These are phyloP conservation scores for Wickerhamomyces sp. DNA, from an alignment of 1,139 yeast species.

Conservation along the genomic window DNA sequence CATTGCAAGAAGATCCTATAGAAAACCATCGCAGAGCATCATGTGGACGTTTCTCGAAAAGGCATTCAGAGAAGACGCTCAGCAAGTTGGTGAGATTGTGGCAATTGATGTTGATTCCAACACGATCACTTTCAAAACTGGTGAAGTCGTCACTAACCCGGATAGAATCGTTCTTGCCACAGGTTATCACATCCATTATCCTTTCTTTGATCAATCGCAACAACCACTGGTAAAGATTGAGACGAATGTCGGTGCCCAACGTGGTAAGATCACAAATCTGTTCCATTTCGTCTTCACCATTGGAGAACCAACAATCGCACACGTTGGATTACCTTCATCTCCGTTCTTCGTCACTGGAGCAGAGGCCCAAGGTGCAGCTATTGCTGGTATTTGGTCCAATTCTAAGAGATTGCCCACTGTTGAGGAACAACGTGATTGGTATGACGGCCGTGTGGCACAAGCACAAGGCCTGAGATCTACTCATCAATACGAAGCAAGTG, in stretches of 20 bases:
- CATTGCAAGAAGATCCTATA: conserved; percentile 24
- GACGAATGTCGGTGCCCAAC: not conserved
- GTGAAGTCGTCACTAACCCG: conserved; percentile 10
- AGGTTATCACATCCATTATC: conserved; percentile 36
- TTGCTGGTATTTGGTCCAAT: conserved; percentile 21
- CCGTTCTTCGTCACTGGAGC: conserved; percentile 26
- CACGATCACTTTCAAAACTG: conserved; percentile 20
- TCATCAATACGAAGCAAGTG: conserved; percentile 2
- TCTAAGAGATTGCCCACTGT: not conserved
- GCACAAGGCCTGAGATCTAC: not conserved
- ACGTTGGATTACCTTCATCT: conserved; percentile 35
- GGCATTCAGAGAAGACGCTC: conserved; percentile 18
- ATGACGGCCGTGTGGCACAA: not conserved
- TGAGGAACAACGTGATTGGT: conserved; percentile 3
- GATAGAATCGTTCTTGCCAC: conserved; percentile 35
- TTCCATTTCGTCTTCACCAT: conserved; percentile 34
- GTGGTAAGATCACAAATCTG: conserved; percentile 10
- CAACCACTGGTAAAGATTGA: not conserved
- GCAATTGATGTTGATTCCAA: conserved; percentile 17
- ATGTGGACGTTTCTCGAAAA: conserved; percentile 1
- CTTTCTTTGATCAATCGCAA: conserved; percentile 30
- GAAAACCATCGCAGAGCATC: not conserved
- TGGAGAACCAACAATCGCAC: conserved; percentile 31
- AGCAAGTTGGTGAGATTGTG: conserved; percentile 23
- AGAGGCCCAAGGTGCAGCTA: conserved; percentile 33